phyloP scores from a whole-genome alignment of 164 flowering plant genomes.

The Brasenia schreberi region DNA sequence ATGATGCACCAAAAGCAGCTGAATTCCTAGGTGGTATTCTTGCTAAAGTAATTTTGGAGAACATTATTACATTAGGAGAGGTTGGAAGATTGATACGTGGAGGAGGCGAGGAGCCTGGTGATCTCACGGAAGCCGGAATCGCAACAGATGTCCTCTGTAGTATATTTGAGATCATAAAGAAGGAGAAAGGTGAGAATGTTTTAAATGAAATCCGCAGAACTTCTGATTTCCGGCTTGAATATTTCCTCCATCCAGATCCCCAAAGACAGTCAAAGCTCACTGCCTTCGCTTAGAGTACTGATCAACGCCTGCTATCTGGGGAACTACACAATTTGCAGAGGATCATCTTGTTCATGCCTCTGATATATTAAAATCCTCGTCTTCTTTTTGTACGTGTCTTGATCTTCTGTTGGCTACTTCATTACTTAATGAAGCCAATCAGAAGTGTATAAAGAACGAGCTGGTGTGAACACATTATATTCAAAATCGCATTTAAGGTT shows the following conservation, averaged over 20 bases:
- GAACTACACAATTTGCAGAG: too few species aligned
- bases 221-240: slow-evolving; percentile 35
- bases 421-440: too few species aligned
- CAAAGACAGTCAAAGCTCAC: slow-evolving; percentile 36
- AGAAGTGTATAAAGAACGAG: too few species aligned
- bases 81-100: slow-evolving; percentile 29
- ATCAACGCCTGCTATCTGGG: too few species aligned
- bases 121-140: slow-evolving; percentile 31
- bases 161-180: slow-evolving; percentile 29
- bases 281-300: slow-evolving; percentile 34
- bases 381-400: too few species aligned
- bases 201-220: slow-evolving; percentile 25
- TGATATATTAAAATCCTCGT: too few species aligned
- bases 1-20: slow-evolving; percentile 73
- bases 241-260: slow-evolving; percentile 38
- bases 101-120: slow-evolving; percentile 61
- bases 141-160: slow-evolving; percentile 57
- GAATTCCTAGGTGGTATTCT: slow-evolving; percentile 60
- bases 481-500: too few species aligned
- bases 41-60: slow-evolving; percentile 35
- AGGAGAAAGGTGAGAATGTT: slow-evolving; percentile 34
- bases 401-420: too few species aligned
- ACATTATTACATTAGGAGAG: slow-evolving; percentile 38
- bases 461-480: too few species aligned
- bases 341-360: too few species aligned